Base-by-base conservation (phyloP, 768 basidiomycete species). In the Chalciporus pseudorubinellus region DNA sequence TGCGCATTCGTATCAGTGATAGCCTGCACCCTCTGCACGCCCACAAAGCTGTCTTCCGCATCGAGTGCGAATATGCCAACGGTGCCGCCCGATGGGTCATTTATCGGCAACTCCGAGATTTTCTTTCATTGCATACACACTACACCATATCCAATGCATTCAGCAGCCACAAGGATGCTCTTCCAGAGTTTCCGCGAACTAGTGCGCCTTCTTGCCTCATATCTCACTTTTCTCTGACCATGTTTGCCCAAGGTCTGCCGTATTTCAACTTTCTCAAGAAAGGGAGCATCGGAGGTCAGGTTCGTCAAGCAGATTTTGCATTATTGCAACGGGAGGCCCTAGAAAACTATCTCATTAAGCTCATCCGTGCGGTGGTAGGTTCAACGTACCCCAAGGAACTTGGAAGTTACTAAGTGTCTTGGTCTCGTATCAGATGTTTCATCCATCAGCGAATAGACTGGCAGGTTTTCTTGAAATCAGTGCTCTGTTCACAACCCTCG, bases 1-100 rank as follows among this genome's bases (percentile, higher is more conserved):
- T 95, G 42, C 81, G 91, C 34, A 85, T 95, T 50, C 86, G 88
- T 11, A 80, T 95, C 52, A 91, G 85, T 60, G 92, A 95, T 68
- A 92, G 89, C 53, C 63, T 94, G 22, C 85, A 93, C 70, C 89
- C 91, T 5, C 73, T 89, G 56, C 82, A 92, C 55, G 78, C 81
- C 19, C 72, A 81, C 40, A 89, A 88, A 63, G 83, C 89, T 5
- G 84, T 92, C 2, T 95, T 95, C 66, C 82, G 92, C 14, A 92
- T 95, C 58, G 92, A 95, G 69, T 98, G 94, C 66, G 91, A 97
- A 69, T 98, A 99, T 67, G 95, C 92, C 0, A 94, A 95, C 57
- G 92, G 92, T 19, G 85, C 87, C 12, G 84, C 80, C 63, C 76
- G 93, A 67, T 99, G 97, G 95, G 95, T 97, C 24, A 79, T 92